These are phyloP conservation scores for Picea abies DNA, from an alignment of 83 land plant genomes.

Conservation along the genomic window DNA sequence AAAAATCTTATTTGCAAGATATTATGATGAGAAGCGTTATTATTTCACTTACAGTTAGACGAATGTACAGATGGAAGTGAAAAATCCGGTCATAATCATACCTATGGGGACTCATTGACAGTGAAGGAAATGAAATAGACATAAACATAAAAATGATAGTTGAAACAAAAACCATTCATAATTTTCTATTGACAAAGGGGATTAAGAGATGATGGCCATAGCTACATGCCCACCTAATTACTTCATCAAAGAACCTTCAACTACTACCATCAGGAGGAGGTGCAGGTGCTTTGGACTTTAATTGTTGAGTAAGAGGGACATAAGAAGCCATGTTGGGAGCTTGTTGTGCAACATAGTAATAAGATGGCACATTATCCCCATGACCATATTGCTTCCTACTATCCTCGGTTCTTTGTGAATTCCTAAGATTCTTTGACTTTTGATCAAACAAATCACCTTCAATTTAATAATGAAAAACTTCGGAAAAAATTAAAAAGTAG, in stretches of 20 bases:
- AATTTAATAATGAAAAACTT: no score
- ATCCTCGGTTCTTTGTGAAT: background rate
- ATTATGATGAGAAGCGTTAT: no score
- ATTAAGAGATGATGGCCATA: no score
- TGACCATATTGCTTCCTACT: background rate
- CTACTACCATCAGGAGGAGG: background rate
- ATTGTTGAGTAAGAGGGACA: background rate
- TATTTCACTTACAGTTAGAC: no score
- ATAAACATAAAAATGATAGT: background rate
- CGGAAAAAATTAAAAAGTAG: no score
- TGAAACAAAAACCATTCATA: background rate
- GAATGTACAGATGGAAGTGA: no score
- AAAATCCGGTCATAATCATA: no score
- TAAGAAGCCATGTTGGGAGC: background rate
- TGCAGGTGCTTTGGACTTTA: background rate
- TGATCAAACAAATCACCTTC: no score
- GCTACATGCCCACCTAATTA: no score
- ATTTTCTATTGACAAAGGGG: background rate
- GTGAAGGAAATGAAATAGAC: slow-evolving; percentile 15
- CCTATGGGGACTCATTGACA: no score
- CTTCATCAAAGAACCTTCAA: no score
- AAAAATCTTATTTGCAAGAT: no score
- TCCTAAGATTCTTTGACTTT: background rate
- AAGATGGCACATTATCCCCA: slow-evolving; percentile 17
- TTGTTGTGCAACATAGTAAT: background rate